A percentile compares a stretch with the other conserved stretches of the same genome.
phyloP scores from a whole-genome alignment of 441 rosid genomes.

The Lepidium campestre region DNA sequence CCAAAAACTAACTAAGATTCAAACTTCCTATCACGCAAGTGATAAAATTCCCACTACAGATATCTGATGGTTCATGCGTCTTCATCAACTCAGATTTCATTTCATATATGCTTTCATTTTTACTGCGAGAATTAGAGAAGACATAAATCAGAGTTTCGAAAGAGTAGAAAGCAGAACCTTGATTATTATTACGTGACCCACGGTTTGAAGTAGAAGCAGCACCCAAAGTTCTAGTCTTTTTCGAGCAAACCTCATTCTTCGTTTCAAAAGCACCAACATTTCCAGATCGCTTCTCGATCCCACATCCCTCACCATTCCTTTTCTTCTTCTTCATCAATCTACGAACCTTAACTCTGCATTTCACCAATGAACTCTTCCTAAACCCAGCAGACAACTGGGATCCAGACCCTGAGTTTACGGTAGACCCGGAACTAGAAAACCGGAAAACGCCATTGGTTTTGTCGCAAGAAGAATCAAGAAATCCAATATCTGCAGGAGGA shows the following conservation, averaged over 20 bases:
- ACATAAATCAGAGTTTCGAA: not conserved
- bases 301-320: not conserved
- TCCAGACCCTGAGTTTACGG: slow-evolving; percentile 22
- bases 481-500: slow-evolving; percentile 18
- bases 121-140: not conserved
- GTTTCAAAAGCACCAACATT: slow-evolving; percentile 20
- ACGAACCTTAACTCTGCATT: slow-evolving; percentile 18
- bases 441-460: slow-evolving; percentile 48
- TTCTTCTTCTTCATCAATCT: slow-evolving; percentile 25
- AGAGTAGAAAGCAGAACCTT: slow-evolving; percentile 14
- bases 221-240: slow-evolving; percentile 50
- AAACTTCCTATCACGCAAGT: not conserved
- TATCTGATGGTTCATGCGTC: not conserved
- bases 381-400: slow-evolving; percentile 16
- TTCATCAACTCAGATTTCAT: not conserved
- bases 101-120: not conserved
- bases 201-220: slow-evolving; percentile 28
- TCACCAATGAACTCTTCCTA: slow-evolving; percentile 30
- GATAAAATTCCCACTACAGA: not conserved
- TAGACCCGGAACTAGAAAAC: slow-evolving; percentile 62
- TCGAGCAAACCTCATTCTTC: slow-evolving; percentile 40
- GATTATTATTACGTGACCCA: slow-evolving; percentile 32
- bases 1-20: not conserved
- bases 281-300: slow-evolving; percentile 35
- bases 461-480: slow-evolving; percentile 26